phyloP scores from a whole-genome alignment of 1,139 yeast species.

The Candida glucosophila region DNA sequence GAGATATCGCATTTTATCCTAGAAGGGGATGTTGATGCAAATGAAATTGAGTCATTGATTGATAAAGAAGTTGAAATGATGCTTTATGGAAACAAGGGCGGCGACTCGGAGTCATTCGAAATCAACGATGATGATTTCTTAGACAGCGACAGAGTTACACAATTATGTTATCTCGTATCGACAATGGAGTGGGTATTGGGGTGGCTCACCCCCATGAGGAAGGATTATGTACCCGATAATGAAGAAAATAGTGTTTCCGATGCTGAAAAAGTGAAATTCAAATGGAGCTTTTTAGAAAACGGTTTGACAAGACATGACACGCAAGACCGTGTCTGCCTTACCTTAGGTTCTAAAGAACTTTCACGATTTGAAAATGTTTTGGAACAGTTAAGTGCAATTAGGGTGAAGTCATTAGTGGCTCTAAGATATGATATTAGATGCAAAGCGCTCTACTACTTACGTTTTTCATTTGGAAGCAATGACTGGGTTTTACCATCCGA shows the following conservation, averaged over 20 bases:
- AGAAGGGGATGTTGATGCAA: constrained; percentile 5
- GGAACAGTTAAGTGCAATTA: constrained; percentile 35
- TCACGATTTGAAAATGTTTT: constrained; percentile 42
- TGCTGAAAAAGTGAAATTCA: constrained; percentile 41
- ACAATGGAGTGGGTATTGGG: constrained; percentile 41
- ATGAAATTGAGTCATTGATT: constrained; percentile 10
- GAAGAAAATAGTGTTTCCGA: constrained; percentile 13
- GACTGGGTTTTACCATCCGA: constrained; percentile 41
- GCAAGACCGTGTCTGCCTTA: constrained; percentile 20
- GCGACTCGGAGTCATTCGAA: constrained; percentile 13
- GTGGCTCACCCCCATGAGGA: constrained; percentile 49
- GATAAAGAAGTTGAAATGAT: constrained; percentile 30
- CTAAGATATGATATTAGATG: constrained; percentile 61
- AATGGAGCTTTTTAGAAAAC: constrained; percentile 50
- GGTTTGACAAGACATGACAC: constrained; percentile 17
- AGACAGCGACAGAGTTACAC: constrained; percentile 38
- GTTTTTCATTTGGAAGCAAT: constrained; percentile 32
- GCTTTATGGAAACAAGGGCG: constrained; percentile 16
- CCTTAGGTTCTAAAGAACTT: constrained; percentile 29
- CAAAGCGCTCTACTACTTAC: constrained; percentile 52
- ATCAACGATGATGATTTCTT: constrained; percentile 33
- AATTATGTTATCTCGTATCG: constrained; percentile 39
- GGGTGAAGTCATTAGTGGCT: constrained; percentile 42
- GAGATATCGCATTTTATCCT: constrained; percentile 25
- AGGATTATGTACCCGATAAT: constrained; percentile 25